Evolutionary conservation across 352 stramenopile genomes (phyloP).

Genomic region (Phytophthora pistaciae): DNA sequence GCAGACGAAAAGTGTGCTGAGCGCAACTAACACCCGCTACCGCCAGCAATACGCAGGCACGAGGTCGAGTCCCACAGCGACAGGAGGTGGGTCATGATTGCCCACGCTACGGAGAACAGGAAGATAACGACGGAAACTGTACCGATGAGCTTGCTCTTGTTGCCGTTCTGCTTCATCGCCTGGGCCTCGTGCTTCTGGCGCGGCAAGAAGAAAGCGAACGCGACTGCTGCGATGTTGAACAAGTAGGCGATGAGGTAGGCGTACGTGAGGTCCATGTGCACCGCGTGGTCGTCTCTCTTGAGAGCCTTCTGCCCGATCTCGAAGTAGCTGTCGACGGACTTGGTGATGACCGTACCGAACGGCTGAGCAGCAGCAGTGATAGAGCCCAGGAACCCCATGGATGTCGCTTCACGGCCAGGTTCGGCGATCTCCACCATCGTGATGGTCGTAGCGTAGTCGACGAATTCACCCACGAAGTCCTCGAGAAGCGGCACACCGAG

Average conservation of each 20-base stretch:
- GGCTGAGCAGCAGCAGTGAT: conserved; percentile 24
- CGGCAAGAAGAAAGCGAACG: conserved; percentile 48
- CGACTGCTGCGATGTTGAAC: conserved; percentile 39
- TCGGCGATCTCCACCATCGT: conserved; percentile 50
- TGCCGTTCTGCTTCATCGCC: conserved; percentile 38
- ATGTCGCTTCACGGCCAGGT: conserved; percentile 44
- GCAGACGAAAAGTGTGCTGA: no score
- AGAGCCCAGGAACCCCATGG: conserved; percentile 41
- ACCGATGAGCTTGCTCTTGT: conserved; percentile 37
- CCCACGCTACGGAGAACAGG: conserved; percentile 43
- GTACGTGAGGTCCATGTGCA: conserved; percentile 30
- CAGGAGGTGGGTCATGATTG: conserved; percentile 53
- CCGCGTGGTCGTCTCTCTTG: conserved; percentile 36
- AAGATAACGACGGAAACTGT: conserved; percentile 26
- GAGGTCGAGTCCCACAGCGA: conserved; percentile 48
- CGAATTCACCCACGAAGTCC: conserved; percentile 43
- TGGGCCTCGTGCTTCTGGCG: conserved; percentile 53
- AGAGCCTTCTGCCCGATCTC: conserved; percentile 35
- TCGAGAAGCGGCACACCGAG: conserved; percentile 43
- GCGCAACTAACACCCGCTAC: conserved; percentile 22
- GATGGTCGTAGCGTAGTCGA: conserved; percentile 35
- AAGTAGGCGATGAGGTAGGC: conserved; percentile 54
- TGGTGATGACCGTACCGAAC: conserved; percentile 42
- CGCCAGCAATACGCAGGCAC: conserved; percentile 48
- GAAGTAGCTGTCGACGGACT: conserved; percentile 54